Evolutionary conservation across 2,329 filamentous ascomycete species (phyloP).

Genomic region (Neofusicoccum cordaticola): DNA sequence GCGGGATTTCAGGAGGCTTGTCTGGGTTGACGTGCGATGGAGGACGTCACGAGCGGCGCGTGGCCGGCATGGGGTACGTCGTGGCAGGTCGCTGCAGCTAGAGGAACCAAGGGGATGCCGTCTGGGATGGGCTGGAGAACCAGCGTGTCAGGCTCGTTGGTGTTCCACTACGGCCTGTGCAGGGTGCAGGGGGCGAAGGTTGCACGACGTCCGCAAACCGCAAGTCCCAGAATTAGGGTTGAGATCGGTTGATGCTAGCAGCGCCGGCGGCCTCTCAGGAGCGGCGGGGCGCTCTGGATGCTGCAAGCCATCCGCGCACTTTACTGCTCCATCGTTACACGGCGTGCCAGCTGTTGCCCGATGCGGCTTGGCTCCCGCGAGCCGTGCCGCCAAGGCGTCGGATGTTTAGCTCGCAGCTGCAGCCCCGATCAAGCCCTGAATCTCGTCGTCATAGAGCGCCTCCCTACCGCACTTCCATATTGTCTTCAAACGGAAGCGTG

Average conservation of each 20-base stretch:
- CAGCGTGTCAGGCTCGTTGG: background rate
- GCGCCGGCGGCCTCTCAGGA: background rate
- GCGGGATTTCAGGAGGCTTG: background rate
- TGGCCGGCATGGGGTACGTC: background rate
- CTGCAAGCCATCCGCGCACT: background rate
- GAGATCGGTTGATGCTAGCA: background rate
- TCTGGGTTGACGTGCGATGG: background rate
- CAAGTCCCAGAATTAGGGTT: background rate
- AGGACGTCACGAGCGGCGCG: background rate
- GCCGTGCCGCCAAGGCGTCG: background rate
- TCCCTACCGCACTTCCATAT: background rate
- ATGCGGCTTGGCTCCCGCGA: conserved; percentile 6
- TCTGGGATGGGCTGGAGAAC: background rate
- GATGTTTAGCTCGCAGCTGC: background rate
- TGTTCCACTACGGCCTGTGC: background rate
- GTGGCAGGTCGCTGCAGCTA: background rate
- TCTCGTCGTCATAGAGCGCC: conserved; percentile 2
- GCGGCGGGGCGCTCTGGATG: background rate
- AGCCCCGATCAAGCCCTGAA: background rate
- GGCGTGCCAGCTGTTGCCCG: background rate
- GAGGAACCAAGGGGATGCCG: no score
- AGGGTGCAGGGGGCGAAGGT: background rate
- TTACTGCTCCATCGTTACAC: background rate
- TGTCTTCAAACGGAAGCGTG: background rate
- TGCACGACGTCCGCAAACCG: background rate